Evolutionary conservation across 306 rosid genomes (phyloP), one percentile per base, ranked within the genome.

Genomic region (Cucurbita moschata): DNA sequence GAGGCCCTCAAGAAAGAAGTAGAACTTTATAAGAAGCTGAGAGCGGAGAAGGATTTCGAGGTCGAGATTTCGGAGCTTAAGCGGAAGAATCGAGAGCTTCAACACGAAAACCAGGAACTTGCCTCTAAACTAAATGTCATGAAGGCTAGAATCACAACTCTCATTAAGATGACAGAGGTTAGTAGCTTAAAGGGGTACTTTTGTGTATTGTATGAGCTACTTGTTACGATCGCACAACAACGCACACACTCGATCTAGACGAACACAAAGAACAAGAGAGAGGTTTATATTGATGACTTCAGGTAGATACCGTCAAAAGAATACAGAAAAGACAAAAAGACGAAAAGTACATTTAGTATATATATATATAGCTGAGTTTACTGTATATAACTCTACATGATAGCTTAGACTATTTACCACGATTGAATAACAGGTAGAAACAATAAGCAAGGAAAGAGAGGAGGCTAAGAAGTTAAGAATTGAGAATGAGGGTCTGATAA

Each of bases 61-160:
- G 89, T 89, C 35, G 88, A 85, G 66, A 87, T 83, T 58, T 79
- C 83, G 71, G 97, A 91, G 81, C 96, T 89, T 64, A 91, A 84
- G 87, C 81, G 91, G 79, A 86, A 84, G 79, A 89, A 91, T 86
- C 91, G 84, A 77, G 97, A 94, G 76, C 92, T 94, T 79, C 97
- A 86, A 74, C 86, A 82, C 3, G 92, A 91, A 85, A 94, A 89
- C 85, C 82, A 96, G 71, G 99, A 94, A 76, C 77, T 94, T 73
- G 77, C 80, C 4, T 75, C 89, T 70, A 91, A 87, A 79, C 91
- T 94, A 66, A 81, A 82, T 72, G 88, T 88, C 73, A 88, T 92
- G 76, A 92, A 91, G 77, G 81, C 95, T 58, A 85, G 73, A 80
- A 72, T 75, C 69, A 71, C 78, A 10, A 77, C 82, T 12, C 91